Conservation (phyloP, 495 filamentous ascomycete genomes). For the Lasiosphaeria miniovina region DNA sequence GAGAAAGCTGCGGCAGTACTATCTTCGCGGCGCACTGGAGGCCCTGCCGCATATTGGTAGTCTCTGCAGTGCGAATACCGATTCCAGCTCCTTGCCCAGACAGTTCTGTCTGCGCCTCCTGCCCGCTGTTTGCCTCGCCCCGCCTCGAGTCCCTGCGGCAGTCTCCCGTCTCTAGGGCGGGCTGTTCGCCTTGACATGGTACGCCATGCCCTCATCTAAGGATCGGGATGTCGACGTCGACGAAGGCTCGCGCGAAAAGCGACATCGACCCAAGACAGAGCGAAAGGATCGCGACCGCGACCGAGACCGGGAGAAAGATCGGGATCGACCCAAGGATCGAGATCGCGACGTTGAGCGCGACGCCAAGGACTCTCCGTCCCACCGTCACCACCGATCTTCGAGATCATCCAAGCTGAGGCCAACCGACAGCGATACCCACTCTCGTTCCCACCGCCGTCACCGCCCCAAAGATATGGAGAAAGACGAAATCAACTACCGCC, state of each 20-base stretch:
- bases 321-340: conserved; percentile 20
- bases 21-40: not conserved
- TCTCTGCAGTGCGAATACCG: not conserved
- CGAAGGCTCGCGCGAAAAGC: conserved; percentile 40
- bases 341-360: conserved; percentile 25
- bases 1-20: not conserved
- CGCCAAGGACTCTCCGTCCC: conserved; percentile 20
- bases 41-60: conserved; percentile 3
- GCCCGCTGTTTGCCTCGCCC: conserved; percentile 10
- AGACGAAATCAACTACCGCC: conserved; percentile 26
- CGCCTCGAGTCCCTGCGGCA: conserved; percentile 12
- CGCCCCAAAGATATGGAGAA: conserved; percentile 41
- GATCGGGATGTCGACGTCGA: conserved; percentile 41
- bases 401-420: conserved; percentile 37
- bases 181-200: conserved; percentile 36
- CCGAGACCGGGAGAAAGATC: conserved; percentile 27
- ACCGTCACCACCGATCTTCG: conserved; percentile 29
- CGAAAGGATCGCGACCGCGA: conserved; percentile 32
- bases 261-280: conserved; percentile 35
- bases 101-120: conserved; percentile 1
- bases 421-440: conserved; percentile 38
- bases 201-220: conserved; percentile 44
- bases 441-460: conserved; percentile 39
- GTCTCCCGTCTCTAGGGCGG: conserved; percentile 25
- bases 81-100: not conserved